Base-by-base conservation (phyloP, 2,329 filamentous ascomycete species). In the Curvularia verruculosa region DNA sequence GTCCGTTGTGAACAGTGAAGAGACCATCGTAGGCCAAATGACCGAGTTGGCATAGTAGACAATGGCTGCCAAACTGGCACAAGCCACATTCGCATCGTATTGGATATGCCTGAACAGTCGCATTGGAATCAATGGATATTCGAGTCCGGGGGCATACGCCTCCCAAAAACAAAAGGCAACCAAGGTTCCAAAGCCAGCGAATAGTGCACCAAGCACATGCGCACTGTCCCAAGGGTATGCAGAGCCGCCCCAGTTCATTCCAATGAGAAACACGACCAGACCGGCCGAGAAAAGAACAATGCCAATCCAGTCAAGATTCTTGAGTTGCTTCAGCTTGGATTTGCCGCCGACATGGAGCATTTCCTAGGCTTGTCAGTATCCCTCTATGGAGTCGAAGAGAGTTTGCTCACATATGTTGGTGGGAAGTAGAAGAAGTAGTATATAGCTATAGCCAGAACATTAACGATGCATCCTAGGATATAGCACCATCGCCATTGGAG, bases 211-310 rank as follows among this genome's bases (percentile, higher is more conserved):
- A 5, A 77, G 68, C 1, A 75, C 75, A 23, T 74, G 71, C 10
- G 64, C 70, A 21, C 66, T 71, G 36, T 65, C 64, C 76, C 76
- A 78, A 3, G 73, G 64, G 54, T 74, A 76, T 21, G 65, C 57
- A 2, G 61, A 67, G n/a, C 75, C 75, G 8, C 75, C 75, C 74
- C 73, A 82, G 23, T 78, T 80, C 52, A 83, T 71, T 5, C 80
- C 80, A 59, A 83, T 78, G 8, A 83, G 69, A 52, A 82, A 77
- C 0, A 82, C 68, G 5, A 77, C 78, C 2, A 81, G 76, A 3
- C 80, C 79, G 5, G 75, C 75, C 8, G 77, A 78, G 72, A 78
- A 82, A 37, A 83, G 71, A 61, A 80, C 74, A 36, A 80, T 77
- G 3, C 81, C 81, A 34, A 79, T 47, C 64, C 79, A 82, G 62